Base-by-base conservation (phyloP, 768 basidiomycete genomes). In the Termitomyces titanicus region DNA sequence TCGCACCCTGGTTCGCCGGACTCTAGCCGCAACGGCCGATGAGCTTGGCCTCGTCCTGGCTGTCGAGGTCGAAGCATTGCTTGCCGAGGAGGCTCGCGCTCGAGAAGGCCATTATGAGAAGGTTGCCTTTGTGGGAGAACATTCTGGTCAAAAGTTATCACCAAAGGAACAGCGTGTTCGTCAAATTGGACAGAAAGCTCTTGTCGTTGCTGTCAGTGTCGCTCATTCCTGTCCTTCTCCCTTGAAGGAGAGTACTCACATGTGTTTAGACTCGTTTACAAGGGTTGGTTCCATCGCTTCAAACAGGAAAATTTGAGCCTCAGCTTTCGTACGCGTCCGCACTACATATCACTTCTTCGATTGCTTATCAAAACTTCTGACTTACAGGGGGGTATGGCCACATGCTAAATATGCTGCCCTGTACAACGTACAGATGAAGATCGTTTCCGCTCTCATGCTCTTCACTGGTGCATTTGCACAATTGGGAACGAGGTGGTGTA, bases 401-500 rank as follows among this genome's bases (percentile, higher is more conserved):
- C 62, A 72, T 47, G 68, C 67, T 13, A 67, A 72, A 42, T 79
- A 79, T 51, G 48, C 64, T 22, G 57, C 57, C 7, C 58, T 79
- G 1, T 65, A 73, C 51, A 57, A 59, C 5, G 60, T 66, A 37
- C 70, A 74, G 74, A 61, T 60, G 24, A 68, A 69, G 38, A 54
- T 73, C 15, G 56, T 76, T 6, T 68, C 67, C 1, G 66, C 70
- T 7, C 64, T 78, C 5, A 64, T 68, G 1, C 62, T 79, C 11
- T 64, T 79, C 17, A 70, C 65, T 31, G 70, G 72, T 15, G 71
- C 75, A 8, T 76, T 79, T 52, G 61, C 69, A 2, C 73, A 72
- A 31, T 61, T 78, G 12, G 74, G 77, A 60, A 63, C 71, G 3
- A 72, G 69, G 37, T 78, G 76, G 75, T 78, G 77, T 54, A 74